Percentiles rank a stretch among this genome's conserved stretches.
These are phyloP conservation scores for Russula ochroleuca DNA, from an alignment of 768 basidiomycete species.

Conservation along the genomic window DNA sequence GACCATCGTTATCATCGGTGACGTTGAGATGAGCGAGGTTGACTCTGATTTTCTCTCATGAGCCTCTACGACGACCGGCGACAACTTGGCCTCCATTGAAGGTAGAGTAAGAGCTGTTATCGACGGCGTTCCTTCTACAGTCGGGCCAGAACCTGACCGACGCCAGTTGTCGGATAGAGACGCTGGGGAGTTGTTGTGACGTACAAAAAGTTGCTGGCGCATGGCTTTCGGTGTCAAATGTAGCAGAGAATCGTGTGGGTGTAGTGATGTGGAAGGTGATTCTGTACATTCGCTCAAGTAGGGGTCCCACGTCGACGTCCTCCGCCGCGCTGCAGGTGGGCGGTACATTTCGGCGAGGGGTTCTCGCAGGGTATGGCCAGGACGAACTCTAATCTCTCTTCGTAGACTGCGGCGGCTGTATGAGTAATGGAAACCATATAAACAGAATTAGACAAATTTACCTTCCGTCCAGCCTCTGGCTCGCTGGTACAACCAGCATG, in stretches of 20 bases:
- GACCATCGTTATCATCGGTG: neutral
- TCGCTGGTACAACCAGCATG: slow-evolving; percentile 13
- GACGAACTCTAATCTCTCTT: slow-evolving; percentile 17
- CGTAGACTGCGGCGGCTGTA: neutral
- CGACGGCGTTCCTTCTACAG: neutral
- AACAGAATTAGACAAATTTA: neutral
- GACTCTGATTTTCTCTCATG: neutral
- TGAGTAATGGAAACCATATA: neutral
- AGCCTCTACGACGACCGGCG: neutral
- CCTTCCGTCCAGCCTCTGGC: slow-evolving; percentile 23
- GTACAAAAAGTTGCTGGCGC: neutral
- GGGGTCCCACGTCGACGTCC: slow-evolving; percentile 20
- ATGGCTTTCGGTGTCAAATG: slow-evolving; percentile 3
- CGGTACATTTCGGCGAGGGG: slow-evolving; percentile 15
- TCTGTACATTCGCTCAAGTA: neutral
- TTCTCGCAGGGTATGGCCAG: slow-evolving; percentile 3
- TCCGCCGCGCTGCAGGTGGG: slow-evolving; percentile 15
- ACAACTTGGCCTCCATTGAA: neutral
- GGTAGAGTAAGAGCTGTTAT: neutral
- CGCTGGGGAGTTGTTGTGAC: slow-evolving; percentile 7
- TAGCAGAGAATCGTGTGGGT: neutral
- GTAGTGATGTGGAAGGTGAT: neutral
- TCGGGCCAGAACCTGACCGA: neutral
- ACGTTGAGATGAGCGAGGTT: neutral
- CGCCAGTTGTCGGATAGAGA: slow-evolving; percentile 8